phyloP scores from a whole-genome alignment of 768 basidiomycete genomes.

The Pulveroboletus sp. region DNA sequence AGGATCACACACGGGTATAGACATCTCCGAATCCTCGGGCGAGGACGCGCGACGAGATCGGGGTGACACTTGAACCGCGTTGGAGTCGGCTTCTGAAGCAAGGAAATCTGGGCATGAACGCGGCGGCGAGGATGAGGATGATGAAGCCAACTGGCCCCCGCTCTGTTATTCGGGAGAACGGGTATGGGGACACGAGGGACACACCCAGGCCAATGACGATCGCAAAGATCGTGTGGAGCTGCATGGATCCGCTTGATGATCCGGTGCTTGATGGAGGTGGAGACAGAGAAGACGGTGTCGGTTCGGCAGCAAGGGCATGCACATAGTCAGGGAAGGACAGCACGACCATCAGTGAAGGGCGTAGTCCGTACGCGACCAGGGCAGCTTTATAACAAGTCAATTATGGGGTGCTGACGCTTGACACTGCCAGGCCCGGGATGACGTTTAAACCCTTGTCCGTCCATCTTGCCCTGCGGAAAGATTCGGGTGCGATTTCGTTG shows the following conservation, averaged over 20 bases:
- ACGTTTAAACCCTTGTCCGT: too few species aligned
- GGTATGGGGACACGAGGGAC: neutral
- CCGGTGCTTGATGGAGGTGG: neutral
- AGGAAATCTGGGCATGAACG: constrained; percentile 1
- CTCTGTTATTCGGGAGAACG: neutral
- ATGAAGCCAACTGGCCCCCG: constrained; percentile 11
- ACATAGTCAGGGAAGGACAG: neutral
- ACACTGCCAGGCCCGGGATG: too few species aligned
- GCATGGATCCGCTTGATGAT: constrained; percentile 1
- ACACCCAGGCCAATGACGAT: constrained; percentile 18
- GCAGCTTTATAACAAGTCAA: too few species aligned
- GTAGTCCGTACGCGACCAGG: too few species aligned
- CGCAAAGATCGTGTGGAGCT: constrained; percentile 7
- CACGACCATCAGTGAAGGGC: neutral
- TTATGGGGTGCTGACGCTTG: too few species aligned
- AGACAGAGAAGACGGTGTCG: neutral
- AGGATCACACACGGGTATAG: too few species aligned
- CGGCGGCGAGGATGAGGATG: constrained; percentile 4
- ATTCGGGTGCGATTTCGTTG: too few species aligned
- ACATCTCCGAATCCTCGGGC: too few species aligned
- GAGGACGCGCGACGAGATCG: neutral
- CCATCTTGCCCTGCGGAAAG: too few species aligned
- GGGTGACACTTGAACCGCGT: neutral
- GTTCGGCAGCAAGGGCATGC: neutral
- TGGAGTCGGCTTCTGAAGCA: neutral